Base-by-base conservation (phyloP, 352 stramenopile species). In the Salisapilia sapeloensis region DNA sequence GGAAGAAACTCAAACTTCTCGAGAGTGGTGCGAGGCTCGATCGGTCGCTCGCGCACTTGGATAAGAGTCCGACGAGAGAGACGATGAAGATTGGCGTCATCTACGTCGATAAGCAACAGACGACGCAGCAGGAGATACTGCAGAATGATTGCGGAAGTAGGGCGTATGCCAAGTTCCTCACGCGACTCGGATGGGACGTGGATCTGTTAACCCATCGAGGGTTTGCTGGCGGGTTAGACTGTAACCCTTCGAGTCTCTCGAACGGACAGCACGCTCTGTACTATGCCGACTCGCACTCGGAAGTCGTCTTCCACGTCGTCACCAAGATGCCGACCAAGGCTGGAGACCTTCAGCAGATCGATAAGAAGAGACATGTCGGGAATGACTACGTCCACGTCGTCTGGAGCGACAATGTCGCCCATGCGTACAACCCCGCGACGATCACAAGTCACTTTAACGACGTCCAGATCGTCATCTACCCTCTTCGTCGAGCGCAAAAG, bases 391-490 rank as follows among this genome's bases (percentile, higher is more conserved):
- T 91, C 3, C 72, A 89, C 41, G 71, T 91, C 14, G 63, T 91
- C 10, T 91, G 76, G 76, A 89, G 58, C 27, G 76, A 91, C 29
- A 87, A 91, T 32, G 61, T 60, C 23, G 46, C 52, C 4, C 63
- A 76, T 33, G 65, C 59, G 24, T 91, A 91, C 34, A 69, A 79
- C 25, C 69, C 71, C 11, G 62, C 56, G n/a, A 91, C 76, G 10
- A 91, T 91, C 45, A 89, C 70, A 14, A 89, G 72, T 18, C 75
- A 91, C 38, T 91, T 91, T 38, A 91, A 91, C 32, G 71, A 87
- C 33, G 76, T 91, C 6, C 76, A 89, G 33, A 56, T 91, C 14
- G 74, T 91, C 10, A 80, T 91, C 18, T 86, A 83, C 21, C 72
- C 76, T 2, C 40, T 91, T 12, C 53, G 58, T 1, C 58, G 63